phyloP scores from a whole-genome alignment of 805 yeast genomes.

The Kodamaea fukazawae region DNA sequence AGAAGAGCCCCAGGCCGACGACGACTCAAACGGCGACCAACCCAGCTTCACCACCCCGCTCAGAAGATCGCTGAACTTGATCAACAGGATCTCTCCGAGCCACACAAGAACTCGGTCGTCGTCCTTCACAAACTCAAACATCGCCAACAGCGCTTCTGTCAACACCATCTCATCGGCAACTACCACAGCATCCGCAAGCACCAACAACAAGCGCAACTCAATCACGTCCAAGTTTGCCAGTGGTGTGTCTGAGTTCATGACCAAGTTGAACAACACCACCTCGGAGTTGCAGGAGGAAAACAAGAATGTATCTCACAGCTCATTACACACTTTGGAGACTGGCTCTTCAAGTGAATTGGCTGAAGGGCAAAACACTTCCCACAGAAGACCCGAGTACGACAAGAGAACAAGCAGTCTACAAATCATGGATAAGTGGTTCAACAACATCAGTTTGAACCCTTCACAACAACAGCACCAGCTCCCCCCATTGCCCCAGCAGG shows the following conservation, averaged over 20 bases:
- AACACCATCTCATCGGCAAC: background rate
- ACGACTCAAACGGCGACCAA: conserved; percentile 5
- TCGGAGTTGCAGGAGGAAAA: conserved; percentile 9
- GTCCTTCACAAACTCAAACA: conserved; percentile 26
- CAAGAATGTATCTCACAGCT: conserved; percentile 25
- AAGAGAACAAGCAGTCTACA: conserved; percentile 40
- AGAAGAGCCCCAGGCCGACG: conserved; percentile 11
- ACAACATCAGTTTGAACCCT: conserved; percentile 23
- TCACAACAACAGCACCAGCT: background rate
- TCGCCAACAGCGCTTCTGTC: background rate
- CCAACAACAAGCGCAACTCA: conserved; percentile 27
- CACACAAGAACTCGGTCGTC: conserved; percentile 39
- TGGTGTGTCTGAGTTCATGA: conserved; percentile 44
- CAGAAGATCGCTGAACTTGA: conserved; percentile 5
- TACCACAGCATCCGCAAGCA: conserved; percentile 10
- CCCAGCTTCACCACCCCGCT: conserved; percentile 5
- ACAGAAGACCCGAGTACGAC: conserved; percentile 23
- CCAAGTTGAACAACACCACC: conserved; percentile 30
- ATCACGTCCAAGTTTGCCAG: conserved; percentile 38
- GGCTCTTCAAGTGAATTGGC: conserved; percentile 15
- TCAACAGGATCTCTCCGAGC: conserved; percentile 32
- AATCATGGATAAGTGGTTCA: conserved; percentile 44
- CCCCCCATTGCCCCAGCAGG: no score
- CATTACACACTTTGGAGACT: conserved; percentile 34
- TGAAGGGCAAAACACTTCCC: conserved; percentile 10